phyloP scores from a whole-genome alignment of 345 rosid species.

The Linum trigynum region DNA sequence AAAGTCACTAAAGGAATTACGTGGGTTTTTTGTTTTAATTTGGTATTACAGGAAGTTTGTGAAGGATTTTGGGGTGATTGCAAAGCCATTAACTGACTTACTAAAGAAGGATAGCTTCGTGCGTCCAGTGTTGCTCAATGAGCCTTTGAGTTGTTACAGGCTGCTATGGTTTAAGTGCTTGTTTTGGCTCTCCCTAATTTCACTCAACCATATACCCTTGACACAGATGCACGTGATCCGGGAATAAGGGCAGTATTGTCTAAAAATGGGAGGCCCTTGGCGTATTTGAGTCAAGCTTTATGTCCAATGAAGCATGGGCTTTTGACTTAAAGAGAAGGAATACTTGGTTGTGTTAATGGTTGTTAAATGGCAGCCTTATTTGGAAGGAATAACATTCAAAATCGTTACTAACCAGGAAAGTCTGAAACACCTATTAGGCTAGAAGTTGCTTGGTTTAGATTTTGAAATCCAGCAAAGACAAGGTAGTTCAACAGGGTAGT shows the following conservation, averaged over 20 bases:
- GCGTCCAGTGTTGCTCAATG: not conserved
- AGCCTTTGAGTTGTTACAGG: not conserved
- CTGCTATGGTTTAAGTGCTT: not conserved
- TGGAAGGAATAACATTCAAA: not conserved
- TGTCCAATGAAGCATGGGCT: not conserved
- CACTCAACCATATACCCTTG: too few relatives aligned
- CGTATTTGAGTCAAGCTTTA: not conserved
- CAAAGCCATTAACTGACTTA: not conserved
- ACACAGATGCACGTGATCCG: not conserved
- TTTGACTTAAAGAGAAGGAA: not conserved
- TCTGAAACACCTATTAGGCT: not conserved
- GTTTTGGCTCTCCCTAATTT: not conserved
- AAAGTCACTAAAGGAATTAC: not conserved
- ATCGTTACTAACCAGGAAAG: not conserved
- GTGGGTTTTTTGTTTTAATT: constrained; percentile 1
- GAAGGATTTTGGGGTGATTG: not conserved
- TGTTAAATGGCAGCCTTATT: not conserved
- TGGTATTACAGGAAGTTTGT: not conserved
- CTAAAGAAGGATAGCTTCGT: not conserved
- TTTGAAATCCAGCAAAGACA: not conserved
- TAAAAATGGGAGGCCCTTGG: not conserved
- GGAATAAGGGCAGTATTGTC: not conserved
- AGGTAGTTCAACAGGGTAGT: not conserved
- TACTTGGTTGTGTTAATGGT: not conserved
- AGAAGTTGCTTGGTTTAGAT: not conserved